Percentiles rank a stretch among this genome's conserved stretches.
These are phyloP conservation scores for Pseudogymnoascus sp. DNA, from an alignment of 2,329 filamentous ascomycete species.

Conservation along the genomic window DNA sequence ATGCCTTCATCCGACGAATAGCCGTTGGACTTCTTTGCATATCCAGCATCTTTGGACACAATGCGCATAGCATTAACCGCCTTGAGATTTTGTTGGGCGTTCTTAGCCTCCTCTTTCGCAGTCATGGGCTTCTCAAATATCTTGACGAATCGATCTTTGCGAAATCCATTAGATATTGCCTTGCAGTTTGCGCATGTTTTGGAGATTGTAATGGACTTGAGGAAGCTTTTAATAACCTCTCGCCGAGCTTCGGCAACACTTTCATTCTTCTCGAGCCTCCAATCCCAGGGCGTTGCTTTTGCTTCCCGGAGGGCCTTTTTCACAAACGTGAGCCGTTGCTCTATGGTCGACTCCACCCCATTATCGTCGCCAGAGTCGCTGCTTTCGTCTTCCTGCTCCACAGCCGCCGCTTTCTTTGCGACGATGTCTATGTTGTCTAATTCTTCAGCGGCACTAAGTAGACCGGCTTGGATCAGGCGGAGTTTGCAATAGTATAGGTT, in stretches of 20 bases:
- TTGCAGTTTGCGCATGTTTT: constrained; percentile 61
- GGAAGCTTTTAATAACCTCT: constrained; percentile 71
- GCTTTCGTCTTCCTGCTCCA: constrained; percentile 17
- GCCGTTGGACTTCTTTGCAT: constrained; percentile 32
- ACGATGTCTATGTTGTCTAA: constrained; percentile 31
- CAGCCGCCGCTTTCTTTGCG: constrained; percentile 15
- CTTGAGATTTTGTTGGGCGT: constrained; percentile 61
- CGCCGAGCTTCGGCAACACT: constrained; percentile 71
- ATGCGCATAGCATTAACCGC: constrained; percentile 27
- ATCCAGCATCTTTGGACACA: constrained; percentile 33
- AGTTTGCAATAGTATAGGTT: constrained; percentile 80
- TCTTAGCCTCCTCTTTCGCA: constrained; percentile 67
- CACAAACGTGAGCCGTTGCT: constrained; percentile 60
- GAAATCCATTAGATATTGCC: constrained; percentile 72
- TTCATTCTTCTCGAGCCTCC: constrained; percentile 63
- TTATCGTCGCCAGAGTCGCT: constrained; percentile 30
- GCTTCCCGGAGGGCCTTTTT: constrained; percentile 61
- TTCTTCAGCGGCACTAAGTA: constrained; percentile 60
- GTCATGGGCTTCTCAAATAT: constrained; percentile 80
- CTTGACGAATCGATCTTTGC: constrained; percentile 87
- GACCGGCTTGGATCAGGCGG: constrained; percentile 74
- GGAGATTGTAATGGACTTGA: constrained; percentile 61
- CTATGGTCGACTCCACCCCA: constrained; percentile 41
- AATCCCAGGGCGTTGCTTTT: constrained; percentile 34
- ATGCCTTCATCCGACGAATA: constrained; percentile 59